phyloP scores from a whole-genome alignment of 768 basidiomycete species.

The Trichaptum fuscoviolaceum region DNA sequence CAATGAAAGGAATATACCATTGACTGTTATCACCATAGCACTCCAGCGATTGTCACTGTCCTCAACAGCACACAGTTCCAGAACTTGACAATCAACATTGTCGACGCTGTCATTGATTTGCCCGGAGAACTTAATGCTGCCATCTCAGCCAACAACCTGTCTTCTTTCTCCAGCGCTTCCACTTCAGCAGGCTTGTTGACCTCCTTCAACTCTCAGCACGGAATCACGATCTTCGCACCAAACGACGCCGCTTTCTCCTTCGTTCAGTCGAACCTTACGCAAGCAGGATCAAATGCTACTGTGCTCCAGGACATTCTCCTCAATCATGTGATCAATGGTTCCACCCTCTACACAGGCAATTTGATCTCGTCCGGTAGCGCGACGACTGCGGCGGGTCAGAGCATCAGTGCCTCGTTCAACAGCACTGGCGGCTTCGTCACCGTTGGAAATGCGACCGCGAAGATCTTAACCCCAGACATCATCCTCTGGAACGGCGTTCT shows the following conservation, averaged over 20 bases:
- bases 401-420: conserved; percentile 47
- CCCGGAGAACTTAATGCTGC: conserved; percentile 45
- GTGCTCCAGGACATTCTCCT: conserved; percentile 39
- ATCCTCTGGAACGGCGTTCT: conserved; percentile 64
- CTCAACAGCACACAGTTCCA: conserved; percentile 33
- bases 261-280: conserved; percentile 27
- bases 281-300: conserved; percentile 39
- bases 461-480: conserved; percentile 53
- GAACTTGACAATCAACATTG: conserved; percentile 41
- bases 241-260: conserved; percentile 42
- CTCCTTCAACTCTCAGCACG: conserved; percentile 34
- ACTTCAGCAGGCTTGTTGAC: conserved; percentile 30
- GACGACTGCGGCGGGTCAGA: conserved; percentile 54
- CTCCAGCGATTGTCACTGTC: conserved; percentile 26
- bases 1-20: conserved; percentile 1
- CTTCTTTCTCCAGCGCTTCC: conserved; percentile 31
- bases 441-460: conserved; percentile 40
- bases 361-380: conserved; percentile 32
- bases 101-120: conserved; percentile 45
- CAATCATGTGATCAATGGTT: conserved; percentile 70
- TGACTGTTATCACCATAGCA: conserved; percentile 17
- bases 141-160: conserved; percentile 38
- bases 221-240: conserved; percentile 68
- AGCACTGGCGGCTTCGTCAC: conserved; percentile 35
- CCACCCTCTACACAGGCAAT: conserved; percentile 55